A percentile compares a stretch with the other conserved stretches of the same genome.
phyloP scores from a whole-genome alignment of 345 rosid genomes.

The Citrus mangshanensis region DNA sequence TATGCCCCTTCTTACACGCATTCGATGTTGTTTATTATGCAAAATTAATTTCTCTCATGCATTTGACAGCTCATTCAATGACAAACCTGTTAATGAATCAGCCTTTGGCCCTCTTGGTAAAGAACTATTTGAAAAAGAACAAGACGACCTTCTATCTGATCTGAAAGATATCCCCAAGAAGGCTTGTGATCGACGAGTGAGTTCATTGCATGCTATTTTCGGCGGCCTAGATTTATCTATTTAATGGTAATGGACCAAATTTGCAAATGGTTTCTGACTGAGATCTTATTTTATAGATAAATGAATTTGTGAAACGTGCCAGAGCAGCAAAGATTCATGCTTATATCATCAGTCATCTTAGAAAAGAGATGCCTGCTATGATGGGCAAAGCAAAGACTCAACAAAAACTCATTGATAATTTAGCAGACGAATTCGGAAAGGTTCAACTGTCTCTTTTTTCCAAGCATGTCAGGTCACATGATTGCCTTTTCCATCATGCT shows the following conservation, averaged over 20 bases:
- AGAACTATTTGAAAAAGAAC: slow-evolving; percentile 94
- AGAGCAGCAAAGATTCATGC: slow-evolving; percentile 97
- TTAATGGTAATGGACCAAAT: background rate
- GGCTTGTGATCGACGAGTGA: slow-evolving; percentile 97
- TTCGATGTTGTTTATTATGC: background rate
- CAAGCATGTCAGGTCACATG: background rate
- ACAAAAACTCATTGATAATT: slow-evolving; percentile 70
- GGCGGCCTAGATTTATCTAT: background rate
- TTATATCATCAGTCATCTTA: slow-evolving; percentile 80
- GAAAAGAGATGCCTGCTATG: slow-evolving; percentile 89
- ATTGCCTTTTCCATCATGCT: background rate
- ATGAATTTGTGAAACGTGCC: slow-evolving; percentile 94
- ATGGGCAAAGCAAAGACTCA: slow-evolving; percentile 93
- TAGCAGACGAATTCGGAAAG: slow-evolving; percentile 76
- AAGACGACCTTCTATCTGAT: slow-evolving; percentile 84
- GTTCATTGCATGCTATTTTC: slow-evolving; percentile 24
- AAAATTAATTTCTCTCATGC: slow-evolving; percentile 7
- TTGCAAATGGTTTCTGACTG: background rate
- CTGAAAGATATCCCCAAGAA: slow-evolving; percentile 92
- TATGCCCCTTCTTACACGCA: background rate
- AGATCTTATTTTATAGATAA: slow-evolving; percentile 48
- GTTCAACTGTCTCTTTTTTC: slow-evolving; percentile 26
- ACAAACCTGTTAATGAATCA: slow-evolving; percentile 79
- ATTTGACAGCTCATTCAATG: slow-evolving; percentile 79
- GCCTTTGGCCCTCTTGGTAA: slow-evolving; percentile 81